phyloP scores from a whole-genome alignment of 495 filamentous ascomycete species.

The Ascodesmis nigricans region DNA sequence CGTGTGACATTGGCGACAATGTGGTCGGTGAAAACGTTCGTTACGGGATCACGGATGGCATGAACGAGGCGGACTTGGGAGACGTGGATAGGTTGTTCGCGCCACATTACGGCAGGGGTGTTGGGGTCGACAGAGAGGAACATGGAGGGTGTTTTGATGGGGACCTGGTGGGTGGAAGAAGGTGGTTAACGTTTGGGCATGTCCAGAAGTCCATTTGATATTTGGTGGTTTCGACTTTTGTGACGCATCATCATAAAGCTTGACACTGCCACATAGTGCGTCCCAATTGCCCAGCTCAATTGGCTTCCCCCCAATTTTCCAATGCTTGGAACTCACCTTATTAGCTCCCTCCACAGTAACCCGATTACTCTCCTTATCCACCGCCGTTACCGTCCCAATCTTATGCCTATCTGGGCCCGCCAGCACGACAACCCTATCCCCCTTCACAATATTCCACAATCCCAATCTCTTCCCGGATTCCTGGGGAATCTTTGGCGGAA shows the following conservation, averaged over 20 bases:
- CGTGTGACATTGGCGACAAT: conserved; percentile 45
- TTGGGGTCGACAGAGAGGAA: conserved; percentile 26
- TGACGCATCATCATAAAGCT: too few species aligned
- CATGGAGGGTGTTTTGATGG: conserved; percentile 30
- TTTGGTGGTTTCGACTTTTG: too few species aligned
- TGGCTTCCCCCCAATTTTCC: too few species aligned
- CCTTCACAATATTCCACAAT: conserved; percentile 39
- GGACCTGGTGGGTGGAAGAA: too few species aligned
- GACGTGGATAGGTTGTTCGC: conserved; percentile 36
- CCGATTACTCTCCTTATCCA: conserved; percentile 35
- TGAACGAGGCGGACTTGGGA: conserved; percentile 59
- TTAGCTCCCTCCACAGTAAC: conserved; percentile 43
- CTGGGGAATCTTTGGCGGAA: conserved; percentile 24
- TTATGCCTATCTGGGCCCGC: conserved; percentile 58
- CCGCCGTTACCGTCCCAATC: conserved; percentile 43
- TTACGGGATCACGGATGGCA: conserved; percentile 40
- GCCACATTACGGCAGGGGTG: conserved; percentile 23
- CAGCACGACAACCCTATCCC: conserved; percentile 58
- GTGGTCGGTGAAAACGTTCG: conserved; percentile 41
- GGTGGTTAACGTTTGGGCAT: too few species aligned
- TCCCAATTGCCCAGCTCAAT: too few species aligned
- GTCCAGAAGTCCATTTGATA: too few species aligned
- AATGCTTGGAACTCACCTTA: conserved; percentile 33
- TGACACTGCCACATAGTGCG: too few species aligned
- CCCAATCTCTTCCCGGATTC: conserved; percentile 31